Percentiles rank a stretch among this genome's conserved stretches.
These are phyloP conservation scores for Colletotrichum kahawae DNA, from an alignment of 2,329 filamentous ascomycete species.

Conservation along the genomic window DNA sequence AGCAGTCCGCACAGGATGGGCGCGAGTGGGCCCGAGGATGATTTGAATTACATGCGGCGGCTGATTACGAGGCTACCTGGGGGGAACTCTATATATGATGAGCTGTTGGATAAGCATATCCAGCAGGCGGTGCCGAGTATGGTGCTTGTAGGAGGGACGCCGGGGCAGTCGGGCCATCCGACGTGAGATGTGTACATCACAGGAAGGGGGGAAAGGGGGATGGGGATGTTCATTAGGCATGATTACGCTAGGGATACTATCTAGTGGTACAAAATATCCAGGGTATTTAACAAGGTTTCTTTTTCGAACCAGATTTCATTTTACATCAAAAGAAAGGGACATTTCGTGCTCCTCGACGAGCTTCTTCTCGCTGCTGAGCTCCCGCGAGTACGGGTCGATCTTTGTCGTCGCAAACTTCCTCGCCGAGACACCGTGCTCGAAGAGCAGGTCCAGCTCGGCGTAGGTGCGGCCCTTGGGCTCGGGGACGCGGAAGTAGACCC, in stretches of 20 bases:
- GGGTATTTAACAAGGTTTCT: neutral
- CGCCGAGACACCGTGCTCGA: slow-evolving; percentile 41
- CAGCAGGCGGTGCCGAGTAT: slow-evolving; percentile 36
- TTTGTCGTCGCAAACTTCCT: slow-evolving; percentile 44
- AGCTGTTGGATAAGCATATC: slow-evolving; percentile 44
- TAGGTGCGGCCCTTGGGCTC: slow-evolving; percentile 57
- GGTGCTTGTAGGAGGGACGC: neutral
- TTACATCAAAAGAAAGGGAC: neutral
- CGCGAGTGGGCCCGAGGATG: slow-evolving; percentile 35
- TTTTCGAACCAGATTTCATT: neutral
- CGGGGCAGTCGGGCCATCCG: neutral
- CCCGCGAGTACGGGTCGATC: slow-evolving; percentile 39
- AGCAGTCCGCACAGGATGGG: slow-evolving; percentile 29
- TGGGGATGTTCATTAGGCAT: neutral
- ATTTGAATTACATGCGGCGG: slow-evolving; percentile 40
- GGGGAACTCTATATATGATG: slow-evolving; percentile 41
- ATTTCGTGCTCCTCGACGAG: slow-evolving; percentile 2
- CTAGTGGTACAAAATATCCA: neutral
- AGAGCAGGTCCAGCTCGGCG: slow-evolving; percentile 48
- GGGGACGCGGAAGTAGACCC: slow-evolving; percentile 56
- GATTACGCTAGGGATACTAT: slow-evolving; percentile 7
- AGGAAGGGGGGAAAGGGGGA: neutral
- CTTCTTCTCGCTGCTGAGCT: slow-evolving; percentile 14
- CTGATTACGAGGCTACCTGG: slow-evolving; percentile 44
- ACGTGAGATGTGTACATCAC: neutral